Evolutionary conservation across 805 yeast species (phyloP).

Genomic region (Clavispora asparagi): DNA sequence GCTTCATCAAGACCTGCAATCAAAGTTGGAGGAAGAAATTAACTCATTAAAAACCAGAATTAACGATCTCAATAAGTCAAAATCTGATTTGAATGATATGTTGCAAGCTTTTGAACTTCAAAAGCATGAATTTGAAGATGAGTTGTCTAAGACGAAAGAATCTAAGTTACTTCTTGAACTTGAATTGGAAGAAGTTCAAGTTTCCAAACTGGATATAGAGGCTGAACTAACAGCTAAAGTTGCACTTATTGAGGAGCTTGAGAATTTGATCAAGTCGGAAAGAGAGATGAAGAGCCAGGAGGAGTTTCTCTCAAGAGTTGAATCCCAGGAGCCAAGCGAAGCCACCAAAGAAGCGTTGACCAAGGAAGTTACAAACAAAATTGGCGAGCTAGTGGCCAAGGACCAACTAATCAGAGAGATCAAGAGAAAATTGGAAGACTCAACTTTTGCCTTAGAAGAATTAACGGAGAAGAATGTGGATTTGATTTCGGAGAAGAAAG

Average conservation of each 20-base stretch:
- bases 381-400: slow-evolving; percentile 14
- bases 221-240: neutral
- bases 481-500: slow-evolving; percentile 7
- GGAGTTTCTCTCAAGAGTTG: neutral
- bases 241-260: slow-evolving; percentile 2
- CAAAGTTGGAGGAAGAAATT: neutral
- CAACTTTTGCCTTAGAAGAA: slow-evolving; percentile 12
- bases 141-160: neutral
- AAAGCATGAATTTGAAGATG: slow-evolving; percentile 10
- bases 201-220: neutral
- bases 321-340: neutral
- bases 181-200: neutral
- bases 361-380: slow-evolving; percentile 13
- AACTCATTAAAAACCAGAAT: neutral
- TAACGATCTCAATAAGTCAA: slow-evolving; percentile 1
- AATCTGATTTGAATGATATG: neutral
- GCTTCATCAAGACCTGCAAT: neutral
- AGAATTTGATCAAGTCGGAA: neutral
- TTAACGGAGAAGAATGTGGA: slow-evolving; percentile 10
- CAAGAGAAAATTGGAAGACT: slow-evolving; percentile 11
- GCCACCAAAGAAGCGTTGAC: slow-evolving; percentile 9
- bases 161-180: neutral
- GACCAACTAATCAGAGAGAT: slow-evolving; percentile 15
- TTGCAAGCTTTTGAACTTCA: slow-evolving; percentile 4
- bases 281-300: neutral